These are phyloP conservation scores for Eurotiales sp. DNA, from an alignment of 2,329 filamentous ascomycete genomes.

Conservation along the genomic window DNA sequence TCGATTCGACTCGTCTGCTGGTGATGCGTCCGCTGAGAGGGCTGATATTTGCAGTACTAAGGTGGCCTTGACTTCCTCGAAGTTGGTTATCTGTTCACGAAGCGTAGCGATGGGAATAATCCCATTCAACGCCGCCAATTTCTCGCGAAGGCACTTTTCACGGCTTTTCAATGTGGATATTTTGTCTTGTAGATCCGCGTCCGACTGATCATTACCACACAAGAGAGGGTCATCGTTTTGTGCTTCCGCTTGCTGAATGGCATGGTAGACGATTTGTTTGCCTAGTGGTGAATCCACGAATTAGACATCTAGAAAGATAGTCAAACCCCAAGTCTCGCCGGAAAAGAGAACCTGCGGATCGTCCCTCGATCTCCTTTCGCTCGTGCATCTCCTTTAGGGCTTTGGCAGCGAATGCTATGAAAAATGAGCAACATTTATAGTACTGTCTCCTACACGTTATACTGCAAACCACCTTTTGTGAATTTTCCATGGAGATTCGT, in stretches of 20 bases:
- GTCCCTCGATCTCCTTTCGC: constrained; percentile 56
- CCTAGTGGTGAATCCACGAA: constrained; percentile 44
- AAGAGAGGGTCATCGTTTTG: constrained; percentile 47
- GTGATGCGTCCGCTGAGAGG: constrained; percentile 6
- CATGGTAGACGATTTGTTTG: constrained; percentile 61
- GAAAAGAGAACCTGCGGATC: constrained; percentile 45
- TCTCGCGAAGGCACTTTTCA: constrained; percentile 48
- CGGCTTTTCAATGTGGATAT: constrained; percentile 43
- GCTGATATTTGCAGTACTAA: constrained; percentile 35
- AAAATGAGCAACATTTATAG: constrained; percentile 8
- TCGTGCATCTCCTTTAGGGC: constrained; percentile 61
- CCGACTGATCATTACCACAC: constrained; percentile 46
- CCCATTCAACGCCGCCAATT: constrained; percentile 45
- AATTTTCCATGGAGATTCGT: constrained; percentile 60
- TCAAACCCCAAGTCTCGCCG: neutral
- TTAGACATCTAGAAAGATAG: no score
- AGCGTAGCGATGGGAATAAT: constrained; percentile 52
- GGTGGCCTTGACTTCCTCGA: constrained; percentile 45
- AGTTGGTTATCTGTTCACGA: constrained; percentile 36
- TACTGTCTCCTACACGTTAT: no score
- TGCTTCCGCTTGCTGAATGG: constrained; percentile 46
- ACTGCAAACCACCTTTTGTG: constrained; percentile 45
- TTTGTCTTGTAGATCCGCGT: constrained; percentile 39
- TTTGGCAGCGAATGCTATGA: constrained; percentile 54
- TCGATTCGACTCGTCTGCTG: constrained; percentile 20